Base-by-base conservation (phyloP, 2,329 filamentous ascomycete species). In the Colletotrichum sp. region DNA sequence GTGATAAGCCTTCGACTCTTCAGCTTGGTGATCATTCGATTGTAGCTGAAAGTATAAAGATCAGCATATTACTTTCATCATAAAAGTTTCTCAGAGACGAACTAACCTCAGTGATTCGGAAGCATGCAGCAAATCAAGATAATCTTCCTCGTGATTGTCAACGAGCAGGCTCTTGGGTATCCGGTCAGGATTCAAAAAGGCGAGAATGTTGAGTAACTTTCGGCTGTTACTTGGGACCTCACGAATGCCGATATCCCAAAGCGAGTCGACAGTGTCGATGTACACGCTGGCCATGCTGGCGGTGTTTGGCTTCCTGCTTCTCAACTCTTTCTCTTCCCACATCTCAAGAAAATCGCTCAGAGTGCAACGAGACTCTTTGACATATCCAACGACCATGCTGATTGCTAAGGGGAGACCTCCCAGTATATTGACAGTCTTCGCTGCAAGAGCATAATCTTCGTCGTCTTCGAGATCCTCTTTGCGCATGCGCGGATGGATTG, bases 1-100 rank as follows among this genome's bases (percentile, higher is more conserved):
- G 11, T 12, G 30, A 64, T 64, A 3, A 64, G 19, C 15, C 61
- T 64, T 22, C 30, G 32, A 12, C 61, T 34, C 13, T n/a, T 39
- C 9, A 64, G 32, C 32, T 64, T 64, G 9, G 32, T 64, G 61
- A 64, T 64, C 61, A 64, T 39, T 39, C 61, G 61, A 12, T 64
- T 34, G n/a, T 64, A 64, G 30, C 59, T 63, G 13, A n/a, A 61
- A 8, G 5, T 13, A 30, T 34, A 5, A 15, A 15, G 6, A 25
- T 63, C 6, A 63, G 59, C n/a, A 22, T 9, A 34, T 13, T 15
- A 12, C 9, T 34, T 39, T 19, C 29, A 22, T 19, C 9, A n/a
- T n/a, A 4, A 3, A 9, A 63, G n/a, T 13, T 22, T 63, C 0
- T n/a, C n/a, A 36, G 9, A 0, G 9, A 4, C 4, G 22, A 22